phyloP scores from a whole-genome alignment of 306 rosid genomes.

The Neltuma alba region DNA sequence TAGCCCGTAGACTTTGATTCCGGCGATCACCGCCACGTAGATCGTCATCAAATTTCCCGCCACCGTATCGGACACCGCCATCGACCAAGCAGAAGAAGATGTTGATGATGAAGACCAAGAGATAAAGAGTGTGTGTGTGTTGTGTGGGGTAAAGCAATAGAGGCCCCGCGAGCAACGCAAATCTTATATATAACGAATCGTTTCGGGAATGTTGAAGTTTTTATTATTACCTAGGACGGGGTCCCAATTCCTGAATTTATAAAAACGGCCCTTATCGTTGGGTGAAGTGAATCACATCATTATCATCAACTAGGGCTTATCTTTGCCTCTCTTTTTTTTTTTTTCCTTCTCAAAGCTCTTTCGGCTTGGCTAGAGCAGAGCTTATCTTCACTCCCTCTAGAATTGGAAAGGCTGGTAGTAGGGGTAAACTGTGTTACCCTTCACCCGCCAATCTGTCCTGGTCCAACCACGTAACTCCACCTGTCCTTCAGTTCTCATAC shows the following conservation, averaged over 20 bases:
- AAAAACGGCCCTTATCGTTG: constrained; percentile 21
- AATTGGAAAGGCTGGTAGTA: not conserved
- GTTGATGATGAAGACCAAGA: not conserved
- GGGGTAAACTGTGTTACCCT: constrained; percentile 7
- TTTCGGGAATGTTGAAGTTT: constrained; percentile 37
- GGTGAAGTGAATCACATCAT: not conserved
- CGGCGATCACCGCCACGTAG: constrained; percentile 57
- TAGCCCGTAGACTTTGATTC: constrained; percentile 59
- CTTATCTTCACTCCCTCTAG: constrained; percentile 35
- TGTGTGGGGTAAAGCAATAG: not conserved
- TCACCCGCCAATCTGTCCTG: constrained; percentile 24
- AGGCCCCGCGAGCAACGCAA: not conserved
- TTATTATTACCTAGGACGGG: not conserved
- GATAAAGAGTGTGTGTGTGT: not conserved
- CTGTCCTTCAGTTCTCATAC: not conserved
- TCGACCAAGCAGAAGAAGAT: not conserved
- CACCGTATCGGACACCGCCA: constrained; percentile 68
- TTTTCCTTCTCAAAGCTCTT: too few relatives aligned
- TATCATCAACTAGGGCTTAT: not conserved
- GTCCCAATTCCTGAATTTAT: constrained; percentile 14
- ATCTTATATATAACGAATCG: not conserved
- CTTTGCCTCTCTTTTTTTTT: too few relatives aligned
- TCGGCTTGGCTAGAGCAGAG: not conserved
- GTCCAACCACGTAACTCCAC: constrained; percentile 25
- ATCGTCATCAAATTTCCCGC: constrained; percentile 59